Conservation (phyloP, 1,139 yeast species). For the Entelexis paramagnoliae region DNA sequence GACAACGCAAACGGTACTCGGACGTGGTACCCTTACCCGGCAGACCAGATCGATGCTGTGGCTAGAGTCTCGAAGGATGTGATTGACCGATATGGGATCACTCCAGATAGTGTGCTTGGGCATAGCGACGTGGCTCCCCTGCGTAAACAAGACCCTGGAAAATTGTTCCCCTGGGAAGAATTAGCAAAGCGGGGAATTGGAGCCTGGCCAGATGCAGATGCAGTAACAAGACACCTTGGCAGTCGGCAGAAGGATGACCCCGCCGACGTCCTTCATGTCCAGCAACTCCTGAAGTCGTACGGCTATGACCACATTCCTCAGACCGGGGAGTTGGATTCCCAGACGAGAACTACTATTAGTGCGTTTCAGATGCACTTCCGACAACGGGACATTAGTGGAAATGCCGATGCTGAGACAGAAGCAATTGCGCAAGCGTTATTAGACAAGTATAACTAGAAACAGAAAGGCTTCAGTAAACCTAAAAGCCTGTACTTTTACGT, state of each 20-base stretch:
- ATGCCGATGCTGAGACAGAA: slow-evolving; percentile 3
- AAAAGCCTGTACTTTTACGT: too few relatives aligned
- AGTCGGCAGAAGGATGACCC: background rate
- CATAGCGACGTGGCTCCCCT: slow-evolving; percentile 4
- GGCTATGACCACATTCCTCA: slow-evolving; percentile 3
- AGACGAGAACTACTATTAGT: slow-evolving; percentile 1
- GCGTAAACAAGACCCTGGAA: background rate
- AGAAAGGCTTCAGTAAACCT: too few relatives aligned
- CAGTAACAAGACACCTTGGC: background rate
- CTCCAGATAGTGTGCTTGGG: background rate
- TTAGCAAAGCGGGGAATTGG: background rate
- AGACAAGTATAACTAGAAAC: background rate
- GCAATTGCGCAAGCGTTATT: background rate
- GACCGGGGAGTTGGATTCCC: background rate
- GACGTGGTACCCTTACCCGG: background rate
- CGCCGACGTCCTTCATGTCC: background rate
- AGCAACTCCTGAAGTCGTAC: background rate
- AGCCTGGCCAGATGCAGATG: background rate
- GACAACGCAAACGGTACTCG: background rate
- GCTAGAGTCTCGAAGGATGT: slow-evolving; percentile 1
- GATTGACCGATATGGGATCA: background rate
- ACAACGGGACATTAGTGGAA: background rate
- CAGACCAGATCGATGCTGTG: background rate
- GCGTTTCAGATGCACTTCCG: slow-evolving; percentile 6
- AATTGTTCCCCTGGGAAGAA: background rate